Evolutionary conservation across 768 basidiomycete genomes (phyloP).

Genomic region (Hericium alpestre): DNA sequence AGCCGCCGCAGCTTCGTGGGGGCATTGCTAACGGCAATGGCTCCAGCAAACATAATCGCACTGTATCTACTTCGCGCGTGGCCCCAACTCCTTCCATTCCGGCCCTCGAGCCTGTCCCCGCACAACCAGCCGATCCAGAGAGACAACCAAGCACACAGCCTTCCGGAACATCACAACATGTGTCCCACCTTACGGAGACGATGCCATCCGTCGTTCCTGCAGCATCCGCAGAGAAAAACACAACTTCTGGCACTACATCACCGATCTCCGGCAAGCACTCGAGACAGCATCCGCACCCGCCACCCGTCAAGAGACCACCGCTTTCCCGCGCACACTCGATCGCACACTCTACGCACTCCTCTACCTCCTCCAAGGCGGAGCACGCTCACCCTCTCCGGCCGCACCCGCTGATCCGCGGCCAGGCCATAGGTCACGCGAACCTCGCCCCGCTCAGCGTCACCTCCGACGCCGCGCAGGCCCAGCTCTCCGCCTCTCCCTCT

Average conservation of each 20-base stretch:
- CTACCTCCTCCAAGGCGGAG: slow-evolving; percentile 12
- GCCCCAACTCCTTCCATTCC: not conserved
- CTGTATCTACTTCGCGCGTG: not conserved
- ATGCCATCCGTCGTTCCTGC: not conserved
- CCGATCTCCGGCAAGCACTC: slow-evolving; percentile 9
- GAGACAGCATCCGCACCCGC: slow-evolving; percentile 20
- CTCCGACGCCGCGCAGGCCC: slow-evolving; percentile 34
- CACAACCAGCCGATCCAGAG: not conserved
- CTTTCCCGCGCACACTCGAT: slow-evolving; percentile 49
- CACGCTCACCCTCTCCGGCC: slow-evolving; percentile 39
- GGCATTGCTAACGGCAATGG: slow-evolving; percentile 3
- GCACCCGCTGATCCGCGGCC: slow-evolving; percentile 69
- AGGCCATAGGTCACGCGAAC: slow-evolving; percentile 46
- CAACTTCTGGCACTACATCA: not conserved
- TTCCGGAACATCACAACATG: too few relatives aligned
- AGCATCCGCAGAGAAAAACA: not conserved
- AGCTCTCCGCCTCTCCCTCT: slow-evolving; percentile 28
- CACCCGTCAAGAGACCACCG: slow-evolving; percentile 28
- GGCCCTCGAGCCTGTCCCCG: not conserved
- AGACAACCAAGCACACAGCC: too few relatives aligned
- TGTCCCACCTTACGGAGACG: not conserved
- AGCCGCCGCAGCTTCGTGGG: not conserved
- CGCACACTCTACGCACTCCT: slow-evolving; percentile 38
- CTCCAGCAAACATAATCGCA: slow-evolving; percentile 10
- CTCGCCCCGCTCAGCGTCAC: slow-evolving; percentile 54